Evolutionary conservation across 2,329 filamentous ascomycete species (phyloP).

Genomic region (Monilinia fructicola): DNA sequence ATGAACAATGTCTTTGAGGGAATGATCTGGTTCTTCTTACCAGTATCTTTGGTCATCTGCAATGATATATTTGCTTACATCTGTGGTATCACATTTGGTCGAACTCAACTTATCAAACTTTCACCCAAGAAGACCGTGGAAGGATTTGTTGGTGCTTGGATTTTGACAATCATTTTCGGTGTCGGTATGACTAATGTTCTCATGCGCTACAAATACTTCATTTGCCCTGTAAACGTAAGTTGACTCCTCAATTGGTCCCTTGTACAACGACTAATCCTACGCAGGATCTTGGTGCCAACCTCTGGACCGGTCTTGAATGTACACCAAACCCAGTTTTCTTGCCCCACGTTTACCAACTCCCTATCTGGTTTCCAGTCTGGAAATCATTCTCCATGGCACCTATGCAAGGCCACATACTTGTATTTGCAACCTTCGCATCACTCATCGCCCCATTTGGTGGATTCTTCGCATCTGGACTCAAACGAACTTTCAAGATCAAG

Average conservation of each 20-base stretch:
- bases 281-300: slow-evolving; percentile 82
- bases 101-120: slow-evolving; percentile 94
- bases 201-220: slow-evolving; percentile 93
- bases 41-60: slow-evolving; percentile 90
- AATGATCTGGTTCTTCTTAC: slow-evolving; percentile 99
- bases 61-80: slow-evolving; percentile 99
- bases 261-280: slow-evolving; percentile 25
- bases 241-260: background rate
- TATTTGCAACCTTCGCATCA: slow-evolving; percentile 90
- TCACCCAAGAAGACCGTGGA: slow-evolving; percentile 99
- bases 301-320: slow-evolving; percentile 88
- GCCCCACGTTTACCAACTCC: slow-evolving; percentile 70
- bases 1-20: slow-evolving; percentile 99
- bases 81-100: slow-evolving; percentile 93
- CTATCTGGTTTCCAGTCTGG: slow-evolving; percentile 69
- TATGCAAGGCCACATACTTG: slow-evolving; percentile 89
- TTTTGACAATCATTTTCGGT: slow-evolving; percentile 88
- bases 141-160: slow-evolving; percentile 93
- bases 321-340: slow-evolving; percentile 89
- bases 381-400: slow-evolving; percentile 75
- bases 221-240: slow-evolving; percentile 85
- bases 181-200: slow-evolving; percentile 79
- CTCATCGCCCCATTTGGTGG: slow-evolving; percentile 96
- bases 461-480: slow-evolving; percentile 96
- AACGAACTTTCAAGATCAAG: slow-evolving; percentile 99